Evolutionary conservation across 768 basidiomycete genomes (phyloP), one percentile per base, ranked within the genome.

Genomic region (Boletus rufocinnamomeus): DNA sequence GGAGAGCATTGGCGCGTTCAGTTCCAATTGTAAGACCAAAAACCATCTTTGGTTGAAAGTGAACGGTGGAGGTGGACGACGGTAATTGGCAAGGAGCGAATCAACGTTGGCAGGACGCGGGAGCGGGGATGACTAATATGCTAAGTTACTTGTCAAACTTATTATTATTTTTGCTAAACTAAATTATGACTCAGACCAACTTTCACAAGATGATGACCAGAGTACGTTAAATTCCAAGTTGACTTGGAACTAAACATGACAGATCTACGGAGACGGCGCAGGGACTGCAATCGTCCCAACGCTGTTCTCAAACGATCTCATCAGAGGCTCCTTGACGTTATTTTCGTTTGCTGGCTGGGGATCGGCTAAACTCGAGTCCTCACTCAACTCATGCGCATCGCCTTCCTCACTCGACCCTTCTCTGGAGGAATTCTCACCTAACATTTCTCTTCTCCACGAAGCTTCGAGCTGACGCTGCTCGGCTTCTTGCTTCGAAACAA

Each of bases 11-110:
- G 13, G 90, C 88, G 61, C 89, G 86, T 63, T 91, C 89, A 63
- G 89, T 91, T 57, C 86, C 85, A 72, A 91, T 90, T 45, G 83
- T 86, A 45, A 91, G 81, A 71, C 87, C 88, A 66, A 90, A 91
- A 25, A 85, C 77, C 88, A 89, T 90, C 3, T 56, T 52, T 50
- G 11, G 32, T 54, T 19, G 56, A 61, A 57, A 53, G 52, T 59
- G 47, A 66, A 69, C 58, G 50, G 47, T 50, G 43, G 52, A 62
- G 64, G 71, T 64, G 16, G 50, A 68, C 63, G 68, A 60, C 65
- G 56, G 63, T 62, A 58, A 73, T 63, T 69, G 61, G 25, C 63
- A 70, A 69, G 63, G 61, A 68, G 51, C 46, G 54, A 69, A 69
- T 63, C 60, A 58, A 60, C 41, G 52, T 56, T 71, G 63, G 63